Evolutionary conservation across 768 basidiomycete genomes (phyloP).

Genomic region (Auricularia heimuer): DNA sequence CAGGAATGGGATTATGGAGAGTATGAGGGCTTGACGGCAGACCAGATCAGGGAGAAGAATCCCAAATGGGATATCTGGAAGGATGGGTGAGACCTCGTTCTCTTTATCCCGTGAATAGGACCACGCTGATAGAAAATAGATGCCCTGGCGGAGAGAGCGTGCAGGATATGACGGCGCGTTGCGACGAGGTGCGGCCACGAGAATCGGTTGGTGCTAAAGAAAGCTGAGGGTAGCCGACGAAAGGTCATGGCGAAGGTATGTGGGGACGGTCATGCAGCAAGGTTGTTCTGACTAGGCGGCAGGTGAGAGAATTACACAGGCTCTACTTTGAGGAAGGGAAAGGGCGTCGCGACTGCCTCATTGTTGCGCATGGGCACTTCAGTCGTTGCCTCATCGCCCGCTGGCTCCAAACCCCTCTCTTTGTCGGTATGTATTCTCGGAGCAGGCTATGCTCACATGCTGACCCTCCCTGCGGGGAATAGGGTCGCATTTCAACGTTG

Average conservation of each 20-base stretch:
- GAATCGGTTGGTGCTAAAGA: constrained; percentile 36
- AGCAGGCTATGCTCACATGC: too few species aligned
- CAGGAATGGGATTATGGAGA: constrained; percentile 86
- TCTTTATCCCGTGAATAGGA: neutral
- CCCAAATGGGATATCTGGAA: constrained; percentile 74
- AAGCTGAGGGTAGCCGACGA: neutral
- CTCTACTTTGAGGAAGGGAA: constrained; percentile 58
- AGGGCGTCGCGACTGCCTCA: constrained; percentile 67
- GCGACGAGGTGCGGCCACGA: constrained; percentile 56
- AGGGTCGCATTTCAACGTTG: constrained; percentile 78
- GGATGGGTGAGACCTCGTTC: constrained; percentile 48
- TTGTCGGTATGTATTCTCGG: constrained; percentile 33
- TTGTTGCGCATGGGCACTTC: constrained; percentile 86
- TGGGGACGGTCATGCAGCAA: too few species aligned
- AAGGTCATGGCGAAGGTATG: too few species aligned
- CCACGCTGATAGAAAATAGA: constrained; percentile 24
- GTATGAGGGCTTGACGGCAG: constrained; percentile 73
- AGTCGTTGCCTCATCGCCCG: constrained; percentile 69
- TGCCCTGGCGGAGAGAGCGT: constrained; percentile 85
- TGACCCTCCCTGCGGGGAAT: neutral
- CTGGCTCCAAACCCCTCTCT: constrained; percentile 65
- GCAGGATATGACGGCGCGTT: constrained; percentile 66
- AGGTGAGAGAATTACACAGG: constrained; percentile 68
- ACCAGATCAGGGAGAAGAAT: constrained; percentile 60
- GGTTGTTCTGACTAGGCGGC: constrained; percentile 6